These are phyloP conservation scores for Lentinula guzmanii DNA, from an alignment of 768 basidiomycete species.

Conservation along the genomic window DNA sequence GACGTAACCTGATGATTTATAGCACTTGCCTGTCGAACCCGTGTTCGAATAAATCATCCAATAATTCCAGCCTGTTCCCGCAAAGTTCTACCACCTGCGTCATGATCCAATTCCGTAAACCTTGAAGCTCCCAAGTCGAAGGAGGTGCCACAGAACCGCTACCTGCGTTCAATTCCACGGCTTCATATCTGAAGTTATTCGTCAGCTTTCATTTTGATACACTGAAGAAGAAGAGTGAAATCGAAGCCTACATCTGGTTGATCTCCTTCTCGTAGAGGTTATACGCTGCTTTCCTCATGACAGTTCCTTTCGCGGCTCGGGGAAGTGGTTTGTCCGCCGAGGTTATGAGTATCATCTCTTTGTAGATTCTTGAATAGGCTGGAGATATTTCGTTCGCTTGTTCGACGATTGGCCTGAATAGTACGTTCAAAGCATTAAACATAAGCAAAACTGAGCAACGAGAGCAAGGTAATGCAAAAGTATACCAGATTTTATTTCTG, in stretches of 20 bases:
- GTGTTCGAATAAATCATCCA: constrained; percentile 21
- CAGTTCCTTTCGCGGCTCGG: constrained; percentile 41
- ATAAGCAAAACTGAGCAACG: not conserved
- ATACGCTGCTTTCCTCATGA: constrained; percentile 33
- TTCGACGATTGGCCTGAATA: constrained; percentile 28
- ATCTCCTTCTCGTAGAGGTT: constrained; percentile 34
- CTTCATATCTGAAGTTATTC: constrained; percentile 17
- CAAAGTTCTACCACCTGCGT: constrained; percentile 20
- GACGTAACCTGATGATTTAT: too few species aligned
- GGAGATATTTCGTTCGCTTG: constrained; percentile 36
- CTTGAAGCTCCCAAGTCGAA: constrained; percentile 5
- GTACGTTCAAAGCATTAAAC: not conserved
- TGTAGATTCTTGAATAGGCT: constrained; percentile 37
- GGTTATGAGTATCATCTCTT: constrained; percentile 46
- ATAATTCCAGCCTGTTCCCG: constrained; percentile 11
- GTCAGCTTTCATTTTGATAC: not conserved
- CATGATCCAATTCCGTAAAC: constrained; percentile 14
- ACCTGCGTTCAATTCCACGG: constrained; percentile 17
- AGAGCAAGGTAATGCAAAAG: too few species aligned
- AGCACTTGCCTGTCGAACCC: constrained; percentile 19
- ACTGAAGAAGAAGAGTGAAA: not conserved
- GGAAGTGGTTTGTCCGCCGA: constrained; percentile 32
- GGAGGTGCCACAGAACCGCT: constrained; percentile 18
- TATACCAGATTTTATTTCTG: constrained; percentile 34
- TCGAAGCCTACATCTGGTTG: constrained; percentile 21